These are phyloP conservation scores for Podaxis sp. DNA, from an alignment of 768 basidiomycete species.

Conservation along the genomic window DNA sequence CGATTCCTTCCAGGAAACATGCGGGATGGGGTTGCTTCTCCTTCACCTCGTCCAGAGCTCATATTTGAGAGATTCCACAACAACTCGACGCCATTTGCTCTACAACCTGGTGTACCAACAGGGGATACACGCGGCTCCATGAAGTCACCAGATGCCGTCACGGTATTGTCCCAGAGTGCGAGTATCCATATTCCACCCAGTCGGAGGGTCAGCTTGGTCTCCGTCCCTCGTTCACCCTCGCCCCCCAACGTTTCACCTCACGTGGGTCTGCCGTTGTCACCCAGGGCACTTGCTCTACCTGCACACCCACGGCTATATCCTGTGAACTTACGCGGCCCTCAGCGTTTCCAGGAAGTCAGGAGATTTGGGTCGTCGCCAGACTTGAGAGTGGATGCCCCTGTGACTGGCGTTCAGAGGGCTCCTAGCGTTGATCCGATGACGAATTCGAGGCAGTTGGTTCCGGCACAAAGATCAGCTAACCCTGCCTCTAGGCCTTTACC, in stretches of 20 bases:
- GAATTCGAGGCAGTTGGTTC: neutral
- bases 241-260: conserved; percentile 19
- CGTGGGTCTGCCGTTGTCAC: conserved; percentile 24
- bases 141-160: neutral
- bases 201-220: conserved; percentile 19
- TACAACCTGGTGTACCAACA: neutral
- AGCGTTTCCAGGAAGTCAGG: conserved; percentile 11
- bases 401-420: too few species aligned
- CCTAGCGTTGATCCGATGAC: neutral
- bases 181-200: conserved; percentile 11
- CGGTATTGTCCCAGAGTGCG: conserved; percentile 6
- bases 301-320: conserved; percentile 24
- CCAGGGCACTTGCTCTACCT: conserved; percentile 23
- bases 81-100: neutral
- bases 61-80: neutral
- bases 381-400: neutral
- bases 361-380: conserved; percentile 18
- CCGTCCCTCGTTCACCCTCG: conserved; percentile 28
- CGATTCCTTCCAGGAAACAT: neutral
- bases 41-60: neutral
- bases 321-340: conserved; percentile 12
- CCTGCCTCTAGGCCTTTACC: neutral
- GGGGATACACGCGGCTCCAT: neutral
- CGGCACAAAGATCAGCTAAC: neutral
- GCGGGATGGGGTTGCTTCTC: neutral